Conservation (phyloP, 2,329 filamentous ascomycete genomes). For the Calonectria hawksworthii region DNA sequence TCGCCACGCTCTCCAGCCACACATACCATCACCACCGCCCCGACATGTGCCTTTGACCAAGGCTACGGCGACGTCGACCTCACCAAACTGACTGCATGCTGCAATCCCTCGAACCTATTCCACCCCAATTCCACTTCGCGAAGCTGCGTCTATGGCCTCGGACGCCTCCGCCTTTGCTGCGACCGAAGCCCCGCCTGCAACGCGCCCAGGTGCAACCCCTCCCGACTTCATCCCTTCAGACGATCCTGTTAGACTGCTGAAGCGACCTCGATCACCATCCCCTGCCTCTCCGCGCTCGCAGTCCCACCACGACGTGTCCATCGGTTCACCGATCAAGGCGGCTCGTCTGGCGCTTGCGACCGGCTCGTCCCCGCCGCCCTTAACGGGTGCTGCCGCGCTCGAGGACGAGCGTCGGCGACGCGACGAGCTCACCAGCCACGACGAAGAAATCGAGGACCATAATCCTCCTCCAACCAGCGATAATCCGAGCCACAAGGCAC, state of each 20-base stretch:
- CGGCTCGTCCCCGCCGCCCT: slow-evolving; percentile 59
- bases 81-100: slow-evolving; percentile 43
- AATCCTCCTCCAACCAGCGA: slow-evolving; percentile 63
- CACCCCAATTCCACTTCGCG: slow-evolving; percentile 36
- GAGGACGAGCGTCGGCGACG: slow-evolving; percentile 66
- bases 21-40: slow-evolving; percentile 52
- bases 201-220: slow-evolving; percentile 51
- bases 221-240: slow-evolving; percentile 56
- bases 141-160: slow-evolving; percentile 64
- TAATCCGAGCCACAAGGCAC: slow-evolving; percentile 66
- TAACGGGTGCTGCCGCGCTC: slow-evolving; percentile 68
- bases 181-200: slow-evolving; percentile 63
- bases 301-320: slow-evolving; percentile 50
- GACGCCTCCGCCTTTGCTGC: slow-evolving; percentile 67
- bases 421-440: slow-evolving; percentile 49
- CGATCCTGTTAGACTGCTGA: slow-evolving; percentile 56
- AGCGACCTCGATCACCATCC: slow-evolving; percentile 64
- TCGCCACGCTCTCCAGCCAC: slow-evolving; percentile 62
- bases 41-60: slow-evolving; percentile 53
- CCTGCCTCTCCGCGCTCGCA: slow-evolving; percentile 55
- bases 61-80: slow-evolving; percentile 39
- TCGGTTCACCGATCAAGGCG: slow-evolving; percentile 67
- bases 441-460: slow-evolving; percentile 55
- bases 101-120: slow-evolving; percentile 28
- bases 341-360: slow-evolving; percentile 63